Conservation (phyloP, 2,329 filamentous ascomycete genomes). For the Trichoderma sp. region DNA sequence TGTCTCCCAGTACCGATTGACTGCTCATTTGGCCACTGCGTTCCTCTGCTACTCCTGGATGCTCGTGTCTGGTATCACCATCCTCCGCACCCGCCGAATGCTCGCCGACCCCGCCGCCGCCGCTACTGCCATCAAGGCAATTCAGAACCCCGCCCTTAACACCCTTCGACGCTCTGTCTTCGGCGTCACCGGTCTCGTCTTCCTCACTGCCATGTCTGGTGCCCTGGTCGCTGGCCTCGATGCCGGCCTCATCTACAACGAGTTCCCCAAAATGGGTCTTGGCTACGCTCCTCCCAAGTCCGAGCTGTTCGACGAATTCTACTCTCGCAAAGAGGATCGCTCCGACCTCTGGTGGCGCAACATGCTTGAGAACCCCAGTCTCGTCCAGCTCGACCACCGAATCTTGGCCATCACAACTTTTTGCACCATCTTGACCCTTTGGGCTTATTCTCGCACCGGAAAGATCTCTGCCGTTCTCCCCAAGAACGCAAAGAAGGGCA, state of each 20-base stretch:
- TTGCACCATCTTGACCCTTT: constrained; percentile 76
- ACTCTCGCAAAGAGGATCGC: constrained; percentile 75
- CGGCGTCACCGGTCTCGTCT: constrained; percentile 75
- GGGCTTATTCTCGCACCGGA: constrained; percentile 75
- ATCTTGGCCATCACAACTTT: constrained; percentile 91
- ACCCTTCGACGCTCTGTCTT: constrained; percentile 74
- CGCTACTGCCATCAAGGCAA: constrained; percentile 60
- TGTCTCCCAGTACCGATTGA: constrained; percentile 91
- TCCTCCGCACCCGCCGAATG: constrained; percentile 77
- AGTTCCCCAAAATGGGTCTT: constrained; percentile 93
- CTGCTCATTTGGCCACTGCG: constrained; percentile 85
- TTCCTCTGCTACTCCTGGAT: constrained; percentile 95
- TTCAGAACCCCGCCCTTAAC: constrained; percentile 69
- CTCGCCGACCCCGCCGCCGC: constrained; percentile 68
- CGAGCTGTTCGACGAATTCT: constrained; percentile 85
- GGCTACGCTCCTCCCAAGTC: constrained; percentile 78
- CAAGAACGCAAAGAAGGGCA: constrained; percentile 65
- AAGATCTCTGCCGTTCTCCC: constrained; percentile 63
- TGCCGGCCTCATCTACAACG: constrained; percentile 96
- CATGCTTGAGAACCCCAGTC: constrained; percentile 93
- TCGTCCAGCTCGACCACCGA: constrained; percentile 94
- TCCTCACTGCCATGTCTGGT: constrained; percentile 89
- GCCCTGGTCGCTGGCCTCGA: constrained; percentile 93
- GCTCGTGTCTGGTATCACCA: constrained; percentile 83
- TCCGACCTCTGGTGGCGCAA: constrained; percentile 96